Base-by-base conservation (phyloP, 176 grass and related monocot species). In the Areca catechu region DNA sequence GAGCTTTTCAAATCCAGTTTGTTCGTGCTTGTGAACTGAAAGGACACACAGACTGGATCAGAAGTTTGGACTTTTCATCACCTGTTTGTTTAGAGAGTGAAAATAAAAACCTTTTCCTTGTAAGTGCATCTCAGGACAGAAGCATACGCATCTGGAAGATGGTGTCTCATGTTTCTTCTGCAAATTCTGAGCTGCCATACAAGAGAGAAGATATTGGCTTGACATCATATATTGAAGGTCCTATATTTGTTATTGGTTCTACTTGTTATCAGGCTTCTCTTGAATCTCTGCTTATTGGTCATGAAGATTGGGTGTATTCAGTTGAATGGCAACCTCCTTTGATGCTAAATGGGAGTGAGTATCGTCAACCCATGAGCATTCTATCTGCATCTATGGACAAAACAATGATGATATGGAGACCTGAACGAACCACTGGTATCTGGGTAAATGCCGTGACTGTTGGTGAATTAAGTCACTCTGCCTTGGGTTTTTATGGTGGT, bases 341-440 rank as follows among this genome's bases (percentile, higher is more conserved):
- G 22, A 5, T 89, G 24, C 48, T 81, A 62, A 66, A 56, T 68
- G 66, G 69, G 5, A 69, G 50, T 71, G 74, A 88, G 76, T 48
- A 62, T 74, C 70, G 85, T 63, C 93, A 92, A 70, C 80, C 80
- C 23, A 92, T 98, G 84, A 83, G 84, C 72, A 88, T 85, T 67
- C 59, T 98, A 30, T 98, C 93, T 60, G 84, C 93, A 75, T 98
- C 93, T 61, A 98, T 98, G 93, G 93, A 98, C 58, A 98, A 98
- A 71, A 89, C 83, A 65, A 92, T 98, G 93, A 98, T 98, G 84
- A 88, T 98, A 61, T 92, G 93, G 93, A 78, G 76, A 43, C 93
- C 93, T 49, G 87, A 92, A 62, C 82, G 77, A 79, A 88, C 22
- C 81, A 88, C 87, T 57, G 84, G 93, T 54, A 76, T 98, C 67